These are phyloP conservation scores for Agaricus blazei DNA, from an alignment of 768 basidiomycete genomes.

Conservation along the genomic window DNA sequence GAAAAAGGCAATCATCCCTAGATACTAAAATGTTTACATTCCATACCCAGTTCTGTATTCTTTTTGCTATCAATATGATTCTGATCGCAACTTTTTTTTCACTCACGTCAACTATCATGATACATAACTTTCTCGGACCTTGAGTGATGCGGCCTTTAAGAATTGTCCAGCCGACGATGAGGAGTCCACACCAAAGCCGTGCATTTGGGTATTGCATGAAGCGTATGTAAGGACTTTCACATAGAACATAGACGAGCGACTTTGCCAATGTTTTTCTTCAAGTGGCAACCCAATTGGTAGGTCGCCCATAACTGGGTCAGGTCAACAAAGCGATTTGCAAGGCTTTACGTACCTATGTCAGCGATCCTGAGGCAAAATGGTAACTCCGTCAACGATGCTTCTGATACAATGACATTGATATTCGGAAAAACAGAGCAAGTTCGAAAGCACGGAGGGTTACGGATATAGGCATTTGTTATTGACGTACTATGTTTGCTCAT, in stretches of 20 bases:
- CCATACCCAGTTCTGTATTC: too few species aligned
- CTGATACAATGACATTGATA: background rate
- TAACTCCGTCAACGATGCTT: background rate
- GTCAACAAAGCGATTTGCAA: background rate
- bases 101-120: too few species aligned
- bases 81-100: too few species aligned
- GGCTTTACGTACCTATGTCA: background rate
- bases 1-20: background rate
- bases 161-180: background rate
- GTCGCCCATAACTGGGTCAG: background rate
- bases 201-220: too few species aligned
- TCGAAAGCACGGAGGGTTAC: background rate
- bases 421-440: constrained; percentile 1
- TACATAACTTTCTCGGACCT: too few species aligned
- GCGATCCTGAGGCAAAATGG: background rate
- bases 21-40: too few species aligned
- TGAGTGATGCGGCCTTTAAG: too few species aligned
- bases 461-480: background rate
- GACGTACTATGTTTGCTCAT: constrained; percentile 15
- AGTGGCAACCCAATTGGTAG: background rate
- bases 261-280: background rate
- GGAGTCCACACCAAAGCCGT: background rate
- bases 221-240: background rate
- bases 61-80: too few species aligned
- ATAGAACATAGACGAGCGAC: background rate